Evolutionary conservation across 148 eudicot genomes (phyloP).

Genomic region (Cornus kousa): DNA sequence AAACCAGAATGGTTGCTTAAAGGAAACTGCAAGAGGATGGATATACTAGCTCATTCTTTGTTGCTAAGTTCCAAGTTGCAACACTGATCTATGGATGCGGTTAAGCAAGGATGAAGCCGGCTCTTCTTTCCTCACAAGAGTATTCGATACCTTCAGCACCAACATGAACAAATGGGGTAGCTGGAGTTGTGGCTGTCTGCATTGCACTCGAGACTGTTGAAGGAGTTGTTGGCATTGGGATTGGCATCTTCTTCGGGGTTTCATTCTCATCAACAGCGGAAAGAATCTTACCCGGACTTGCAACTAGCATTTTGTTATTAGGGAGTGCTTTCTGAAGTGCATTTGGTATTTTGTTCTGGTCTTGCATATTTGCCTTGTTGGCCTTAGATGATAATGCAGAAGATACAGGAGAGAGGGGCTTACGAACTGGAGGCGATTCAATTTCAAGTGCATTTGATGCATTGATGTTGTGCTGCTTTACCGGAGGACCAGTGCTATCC

Average conservation of each 20-base stretch:
- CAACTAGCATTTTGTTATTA: constrained; percentile 30
- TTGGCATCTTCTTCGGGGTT: constrained; percentile 37
- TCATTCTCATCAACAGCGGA: constrained; percentile 24
- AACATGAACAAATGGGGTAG: constrained; percentile 32
- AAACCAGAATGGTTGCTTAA: neutral
- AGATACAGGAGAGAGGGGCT: constrained; percentile 56
- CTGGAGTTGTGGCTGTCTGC: constrained; percentile 50
- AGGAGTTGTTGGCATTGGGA: constrained; percentile 53
- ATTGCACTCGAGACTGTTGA: constrained; percentile 34
- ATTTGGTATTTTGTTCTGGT: constrained; percentile 16
- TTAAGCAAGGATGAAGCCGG: constrained; percentile 45
- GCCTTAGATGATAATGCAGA: constrained; percentile 26
- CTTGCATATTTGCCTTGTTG: constrained; percentile 35
- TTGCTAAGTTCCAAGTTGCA: constrained; percentile 14
- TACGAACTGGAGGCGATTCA: constrained; percentile 24
- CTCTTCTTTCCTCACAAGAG: constrained; percentile 75
- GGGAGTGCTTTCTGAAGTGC: constrained; percentile 20
- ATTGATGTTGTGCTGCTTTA: constrained; percentile 26
- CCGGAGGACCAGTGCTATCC: constrained; percentile 15
- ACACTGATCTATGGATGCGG: constrained; percentile 12
- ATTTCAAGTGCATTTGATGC: constrained; percentile 21
- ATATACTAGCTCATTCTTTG: neutral
- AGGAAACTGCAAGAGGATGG: neutral
- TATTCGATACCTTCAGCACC: constrained; percentile 38
- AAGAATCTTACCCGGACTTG: constrained; percentile 37